Percentiles rank a stretch among this genome's conserved stretches.
Conservation (phyloP, 805 yeast species). For the Maudiozyma saulgeensis region DNA sequence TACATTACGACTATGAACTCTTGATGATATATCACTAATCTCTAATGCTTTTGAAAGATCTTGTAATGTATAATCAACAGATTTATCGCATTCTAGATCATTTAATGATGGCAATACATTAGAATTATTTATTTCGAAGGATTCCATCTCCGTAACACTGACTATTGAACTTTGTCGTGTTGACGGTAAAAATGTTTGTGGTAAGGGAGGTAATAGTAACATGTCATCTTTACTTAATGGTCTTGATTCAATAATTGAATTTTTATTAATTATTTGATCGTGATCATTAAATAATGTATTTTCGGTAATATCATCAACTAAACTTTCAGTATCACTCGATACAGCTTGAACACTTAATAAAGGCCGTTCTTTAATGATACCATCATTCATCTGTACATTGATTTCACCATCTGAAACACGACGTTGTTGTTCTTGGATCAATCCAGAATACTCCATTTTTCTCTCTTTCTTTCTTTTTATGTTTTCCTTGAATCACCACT, state of each 20-base stretch:
- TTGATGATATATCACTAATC: background rate
- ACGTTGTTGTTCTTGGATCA: too few species aligned
- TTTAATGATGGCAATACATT: background rate
- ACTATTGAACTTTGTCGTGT: background rate
- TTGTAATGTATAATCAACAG: background rate
- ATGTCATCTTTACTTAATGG: background rate
- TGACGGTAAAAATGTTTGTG: background rate
- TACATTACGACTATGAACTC: background rate
- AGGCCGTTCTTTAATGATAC: background rate
- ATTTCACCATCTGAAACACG: too few species aligned
- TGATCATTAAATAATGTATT: background rate
- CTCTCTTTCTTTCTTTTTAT: too few species aligned
- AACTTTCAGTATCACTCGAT: background rate
- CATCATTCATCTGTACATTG: too few species aligned
- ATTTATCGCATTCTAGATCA: background rate
- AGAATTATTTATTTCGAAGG: background rate
- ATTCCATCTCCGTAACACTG: background rate
- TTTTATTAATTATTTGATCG: background rate
- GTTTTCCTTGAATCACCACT: too few species aligned
- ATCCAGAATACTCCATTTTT: too few species aligned
- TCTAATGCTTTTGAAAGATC: background rate
- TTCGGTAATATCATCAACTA: background rate
- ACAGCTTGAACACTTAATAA: background rate
- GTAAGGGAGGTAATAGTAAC: background rate
- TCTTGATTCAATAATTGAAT: background rate